phyloP scores from a whole-genome alignment of 805 yeast genomes.

The Priceomyces castillae region DNA sequence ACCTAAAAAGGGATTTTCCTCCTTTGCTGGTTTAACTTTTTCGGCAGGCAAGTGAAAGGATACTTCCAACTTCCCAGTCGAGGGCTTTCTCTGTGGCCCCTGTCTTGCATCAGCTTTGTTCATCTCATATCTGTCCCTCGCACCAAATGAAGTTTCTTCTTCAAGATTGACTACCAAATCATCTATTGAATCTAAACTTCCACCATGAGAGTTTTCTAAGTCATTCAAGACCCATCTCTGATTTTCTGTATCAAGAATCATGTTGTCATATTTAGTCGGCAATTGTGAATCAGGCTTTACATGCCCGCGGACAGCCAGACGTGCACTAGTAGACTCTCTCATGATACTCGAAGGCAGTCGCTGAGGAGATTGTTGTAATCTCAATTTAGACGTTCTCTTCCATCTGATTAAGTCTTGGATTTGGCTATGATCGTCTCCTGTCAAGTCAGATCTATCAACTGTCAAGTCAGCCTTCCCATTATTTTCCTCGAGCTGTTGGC shows the following conservation, averaged over 20 bases:
- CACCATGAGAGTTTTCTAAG: slow-evolving; percentile 16
- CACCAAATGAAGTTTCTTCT: slow-evolving; percentile 4
- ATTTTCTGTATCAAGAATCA: slow-evolving; percentile 30
- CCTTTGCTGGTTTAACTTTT: slow-evolving; percentile 9
- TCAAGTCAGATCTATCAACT: slow-evolving; percentile 21
- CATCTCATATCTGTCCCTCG: neutral
- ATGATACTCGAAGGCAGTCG: slow-evolving; percentile 1
- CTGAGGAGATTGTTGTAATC: slow-evolving; percentile 16
- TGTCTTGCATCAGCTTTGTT: slow-evolving; percentile 8
- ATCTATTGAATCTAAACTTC: slow-evolving; percentile 39
- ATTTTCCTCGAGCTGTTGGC: slow-evolving; percentile 8
- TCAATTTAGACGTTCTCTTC: slow-evolving; percentile 39
- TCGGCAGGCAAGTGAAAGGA: slow-evolving; percentile 38
- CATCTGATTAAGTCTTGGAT: slow-evolving; percentile 28
- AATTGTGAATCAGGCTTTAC: slow-evolving; percentile 33
- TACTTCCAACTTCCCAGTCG: slow-evolving; percentile 30
- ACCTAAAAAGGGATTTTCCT: slow-evolving; percentile 12
- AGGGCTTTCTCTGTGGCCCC: neutral
- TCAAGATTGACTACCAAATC: slow-evolving; percentile 24
- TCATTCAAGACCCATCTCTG: slow-evolving; percentile 27
- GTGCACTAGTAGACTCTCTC: slow-evolving; percentile 5
- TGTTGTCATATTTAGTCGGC: slow-evolving; percentile 35
- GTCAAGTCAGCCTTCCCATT: neutral
- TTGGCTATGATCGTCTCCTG: slow-evolving; percentile 16
- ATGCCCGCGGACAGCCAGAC: slow-evolving; percentile 22